phyloP scores from a whole-genome alignment of 805 yeast species.

The Lipomyces japonicus region DNA sequence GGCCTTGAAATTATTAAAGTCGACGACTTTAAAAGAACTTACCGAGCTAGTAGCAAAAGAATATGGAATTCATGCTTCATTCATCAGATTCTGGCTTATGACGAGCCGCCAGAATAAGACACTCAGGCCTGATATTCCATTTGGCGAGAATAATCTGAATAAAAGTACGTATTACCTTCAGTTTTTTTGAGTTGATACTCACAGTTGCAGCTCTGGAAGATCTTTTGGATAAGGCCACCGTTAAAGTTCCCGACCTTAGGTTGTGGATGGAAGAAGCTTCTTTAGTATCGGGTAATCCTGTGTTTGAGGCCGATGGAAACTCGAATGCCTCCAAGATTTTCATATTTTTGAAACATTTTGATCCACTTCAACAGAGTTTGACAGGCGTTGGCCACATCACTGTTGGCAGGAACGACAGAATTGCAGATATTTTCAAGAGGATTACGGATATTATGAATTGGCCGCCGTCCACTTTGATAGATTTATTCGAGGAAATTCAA shows the following conservation, averaged over 20 bases:
- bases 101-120: constrained; percentile 69
- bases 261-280: constrained; percentile 62
- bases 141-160: constrained; percentile 32
- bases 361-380: constrained; percentile 50
- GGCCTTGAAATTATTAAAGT: constrained; percentile 52
- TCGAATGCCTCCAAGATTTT: constrained; percentile 20
- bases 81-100: constrained; percentile 60
- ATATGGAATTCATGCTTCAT: constrained; percentile 39
- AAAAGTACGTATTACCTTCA: constrained; percentile 12
- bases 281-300: constrained; percentile 23
- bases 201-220: too few species aligned
- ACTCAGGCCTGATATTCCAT: constrained; percentile 52
- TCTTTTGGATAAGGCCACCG: constrained; percentile 47
- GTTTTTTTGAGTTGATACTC: background rate
- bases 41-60: constrained; percentile 48
- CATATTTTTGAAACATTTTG: constrained; percentile 59
- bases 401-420: constrained; percentile 48
- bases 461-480: constrained; percentile 32
- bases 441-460: constrained; percentile 33
- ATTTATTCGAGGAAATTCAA: constrained; percentile 35
- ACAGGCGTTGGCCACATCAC: constrained; percentile 61
- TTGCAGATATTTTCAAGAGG: constrained; percentile 35
- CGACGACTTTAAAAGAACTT: constrained; percentile 51
- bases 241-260: constrained; percentile 49
- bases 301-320: constrained; percentile 26